These are phyloP conservation scores for Pseudogymnoascus sp. DNA, from an alignment of 2,329 filamentous ascomycete species.

Conservation along the genomic window DNA sequence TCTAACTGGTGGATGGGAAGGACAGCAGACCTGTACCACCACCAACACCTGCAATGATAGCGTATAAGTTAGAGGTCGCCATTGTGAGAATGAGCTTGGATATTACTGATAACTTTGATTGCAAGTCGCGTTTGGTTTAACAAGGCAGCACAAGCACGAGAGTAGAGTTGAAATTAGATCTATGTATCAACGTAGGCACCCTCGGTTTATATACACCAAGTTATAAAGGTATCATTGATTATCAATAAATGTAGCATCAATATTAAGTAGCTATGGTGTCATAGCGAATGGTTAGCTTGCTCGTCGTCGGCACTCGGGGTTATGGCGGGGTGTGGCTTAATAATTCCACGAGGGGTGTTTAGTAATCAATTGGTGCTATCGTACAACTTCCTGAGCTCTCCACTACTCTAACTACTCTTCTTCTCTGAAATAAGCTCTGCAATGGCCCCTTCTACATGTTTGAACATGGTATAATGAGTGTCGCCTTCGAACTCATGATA, in stretches of 20 bases:
- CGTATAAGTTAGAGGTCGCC: slow-evolving; percentile 46
- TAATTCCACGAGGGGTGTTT: not conserved
- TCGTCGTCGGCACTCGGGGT: not conserved
- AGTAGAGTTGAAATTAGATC: not conserved
- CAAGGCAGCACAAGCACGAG: not conserved
- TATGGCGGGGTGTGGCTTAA: not conserved
- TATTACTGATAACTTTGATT: not conserved
- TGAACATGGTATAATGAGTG: not conserved
- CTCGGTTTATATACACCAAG: not conserved
- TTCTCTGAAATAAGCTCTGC: not conserved
- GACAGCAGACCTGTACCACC: slow-evolving; percentile 48
- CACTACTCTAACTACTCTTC: not conserved
- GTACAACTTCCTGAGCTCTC: not conserved
- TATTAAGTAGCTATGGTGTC: slow-evolving; percentile 7
- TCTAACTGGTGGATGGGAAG: not conserved
- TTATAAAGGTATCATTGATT: not conserved
- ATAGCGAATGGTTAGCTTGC: not conserved
- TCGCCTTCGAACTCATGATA: not conserved
- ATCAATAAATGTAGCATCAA: slow-evolving; percentile 1
- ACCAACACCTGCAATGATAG: slow-evolving; percentile 66
- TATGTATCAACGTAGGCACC: not conserved
- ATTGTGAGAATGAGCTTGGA: not conserved
- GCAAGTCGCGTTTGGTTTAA: not conserved
- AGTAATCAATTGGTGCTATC: not conserved
- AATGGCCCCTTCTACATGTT: not conserved